A percentile compares a stretch with the other conserved stretches of the same genome.
phyloP scores from a whole-genome alignment of 192 early-diverging fungal species.

The Coemansia sp. region DNA sequence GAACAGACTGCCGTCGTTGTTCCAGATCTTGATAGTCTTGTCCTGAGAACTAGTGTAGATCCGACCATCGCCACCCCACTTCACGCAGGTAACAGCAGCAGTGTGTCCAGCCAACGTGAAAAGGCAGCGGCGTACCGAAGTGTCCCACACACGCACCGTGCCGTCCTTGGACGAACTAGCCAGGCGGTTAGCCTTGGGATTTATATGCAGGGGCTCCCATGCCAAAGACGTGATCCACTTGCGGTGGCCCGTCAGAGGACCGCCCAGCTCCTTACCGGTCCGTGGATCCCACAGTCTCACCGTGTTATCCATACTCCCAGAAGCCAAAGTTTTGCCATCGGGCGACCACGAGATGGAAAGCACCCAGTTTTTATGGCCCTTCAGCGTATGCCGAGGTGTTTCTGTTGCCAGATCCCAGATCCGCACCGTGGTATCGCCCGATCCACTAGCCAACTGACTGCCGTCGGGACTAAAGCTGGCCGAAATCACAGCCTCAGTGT shows the following conservation, averaged over 20 bases:
- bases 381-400: constrained; percentile 86
- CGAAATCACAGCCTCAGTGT: constrained; percentile 92
- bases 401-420: constrained; percentile 98
- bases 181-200: constrained; percentile 76
- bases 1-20: constrained; percentile 80
- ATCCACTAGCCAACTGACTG: constrained; percentile 89
- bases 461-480: constrained; percentile 93
- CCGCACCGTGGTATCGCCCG: constrained; percentile 91
- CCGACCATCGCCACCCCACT: constrained; percentile 95
- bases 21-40: constrained; percentile 97
- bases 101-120: constrained; percentile 90
- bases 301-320: constrained; percentile 93
- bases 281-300: constrained; percentile 90
- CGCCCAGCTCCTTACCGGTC: constrained; percentile 80
- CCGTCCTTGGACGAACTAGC: constrained; percentile 93
- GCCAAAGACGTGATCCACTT: constrained; percentile 89
- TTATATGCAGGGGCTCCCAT: constrained; percentile 94
- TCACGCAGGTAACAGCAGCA: constrained; percentile 89
- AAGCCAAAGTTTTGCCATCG: constrained; percentile 81
- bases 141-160: constrained; percentile 95
- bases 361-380: constrained; percentile 93
- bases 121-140: constrained; percentile 69
- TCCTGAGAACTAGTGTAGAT: constrained; percentile 93
- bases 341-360: constrained; percentile 93
- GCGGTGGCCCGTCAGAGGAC: constrained; percentile 79